Conservation (phyloP, 2,329 filamentous ascomycete genomes). For the Apiospora phragmitis region DNA sequence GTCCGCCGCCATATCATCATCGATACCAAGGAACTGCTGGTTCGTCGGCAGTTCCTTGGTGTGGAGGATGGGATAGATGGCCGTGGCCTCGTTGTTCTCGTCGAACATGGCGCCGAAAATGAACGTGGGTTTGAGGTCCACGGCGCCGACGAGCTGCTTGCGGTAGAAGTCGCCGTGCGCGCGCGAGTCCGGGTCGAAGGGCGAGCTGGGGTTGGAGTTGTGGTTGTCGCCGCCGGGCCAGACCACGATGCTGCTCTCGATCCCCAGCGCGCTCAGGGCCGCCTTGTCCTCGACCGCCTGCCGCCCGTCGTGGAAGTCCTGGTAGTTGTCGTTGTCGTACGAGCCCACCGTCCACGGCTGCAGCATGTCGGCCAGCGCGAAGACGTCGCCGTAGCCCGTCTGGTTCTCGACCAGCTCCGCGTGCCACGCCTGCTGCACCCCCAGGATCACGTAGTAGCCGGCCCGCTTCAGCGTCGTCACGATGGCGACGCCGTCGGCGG, state of each 20-base stretch:
- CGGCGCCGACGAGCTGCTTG: conserved; percentile 25
- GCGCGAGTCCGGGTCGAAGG: conserved; percentile 25
- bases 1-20: conserved; percentile 25
- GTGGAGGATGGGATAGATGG: conserved; percentile 22
- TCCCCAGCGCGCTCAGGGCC: conserved; percentile 22
- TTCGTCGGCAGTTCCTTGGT: conserved; percentile 25
- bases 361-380: conserved; percentile 27
- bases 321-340: conserved; percentile 23
- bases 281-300: conserved; percentile 24
- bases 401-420: conserved; percentile 24
- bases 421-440: conserved; percentile 29
- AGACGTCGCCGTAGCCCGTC: conserved; percentile 25
- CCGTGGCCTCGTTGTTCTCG: conserved; percentile 27
- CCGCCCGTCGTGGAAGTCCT: conserved; percentile 22
- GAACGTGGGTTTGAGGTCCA: conserved; percentile 24
- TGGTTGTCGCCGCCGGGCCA: conserved; percentile 28
- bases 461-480: conserved; percentile 25
- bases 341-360: conserved; percentile 29
- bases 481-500: conserved; percentile 24
- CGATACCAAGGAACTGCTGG: conserved; percentile 25
- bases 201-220: conserved; percentile 19
- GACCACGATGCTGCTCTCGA: conserved; percentile 27
- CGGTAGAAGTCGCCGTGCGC: conserved; percentile 28
- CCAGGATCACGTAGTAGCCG: conserved; percentile 27
- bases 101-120: conserved; percentile 30